Evolutionary conservation across 768 basidiomycete genomes (phyloP).

Genomic region (Rhodotorula graminis): DNA sequence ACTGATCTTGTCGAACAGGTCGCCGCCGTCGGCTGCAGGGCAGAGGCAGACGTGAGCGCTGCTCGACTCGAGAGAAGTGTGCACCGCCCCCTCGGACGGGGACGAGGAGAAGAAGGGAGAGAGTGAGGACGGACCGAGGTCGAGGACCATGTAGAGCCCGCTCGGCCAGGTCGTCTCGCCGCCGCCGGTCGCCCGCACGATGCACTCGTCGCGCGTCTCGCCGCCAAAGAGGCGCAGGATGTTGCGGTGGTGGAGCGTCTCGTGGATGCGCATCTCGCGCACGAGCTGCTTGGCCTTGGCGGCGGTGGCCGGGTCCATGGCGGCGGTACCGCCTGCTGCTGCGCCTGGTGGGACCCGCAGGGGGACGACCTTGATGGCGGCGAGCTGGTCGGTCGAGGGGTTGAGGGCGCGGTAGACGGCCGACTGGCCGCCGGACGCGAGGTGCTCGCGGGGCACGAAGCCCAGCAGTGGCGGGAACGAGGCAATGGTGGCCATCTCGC

Average conservation of each 20-base stretch:
- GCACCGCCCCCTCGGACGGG: not conserved
- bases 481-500: not conserved
- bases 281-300: conserved; percentile 70
- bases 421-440: conserved; percentile 23
- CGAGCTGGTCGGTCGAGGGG: conserved; percentile 8
- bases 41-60: not conserved
- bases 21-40: conserved; percentile 72
- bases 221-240: conserved; percentile 74
- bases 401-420: conserved; percentile 40
- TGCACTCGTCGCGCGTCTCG: conserved; percentile 18
- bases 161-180: conserved; percentile 55
- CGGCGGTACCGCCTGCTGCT: not conserved
- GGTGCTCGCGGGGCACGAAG: conserved; percentile 25
- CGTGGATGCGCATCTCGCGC: conserved; percentile 87
- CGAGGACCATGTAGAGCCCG: conserved; percentile 86
- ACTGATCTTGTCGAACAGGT: conserved; percentile 99
- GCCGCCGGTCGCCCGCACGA: not conserved
- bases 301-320: not conserved
- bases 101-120: not conserved
- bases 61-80: no score
- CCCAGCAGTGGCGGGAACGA: conserved; percentile 22
- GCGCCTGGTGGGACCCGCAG: not conserved
- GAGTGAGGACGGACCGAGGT: conserved; percentile 51
- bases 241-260: conserved; percentile 68
- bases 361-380: conserved; percentile 42